Conservation (phyloP, 108 stramenopile genomes). For the Nannochloropsis gaditana region DNA sequence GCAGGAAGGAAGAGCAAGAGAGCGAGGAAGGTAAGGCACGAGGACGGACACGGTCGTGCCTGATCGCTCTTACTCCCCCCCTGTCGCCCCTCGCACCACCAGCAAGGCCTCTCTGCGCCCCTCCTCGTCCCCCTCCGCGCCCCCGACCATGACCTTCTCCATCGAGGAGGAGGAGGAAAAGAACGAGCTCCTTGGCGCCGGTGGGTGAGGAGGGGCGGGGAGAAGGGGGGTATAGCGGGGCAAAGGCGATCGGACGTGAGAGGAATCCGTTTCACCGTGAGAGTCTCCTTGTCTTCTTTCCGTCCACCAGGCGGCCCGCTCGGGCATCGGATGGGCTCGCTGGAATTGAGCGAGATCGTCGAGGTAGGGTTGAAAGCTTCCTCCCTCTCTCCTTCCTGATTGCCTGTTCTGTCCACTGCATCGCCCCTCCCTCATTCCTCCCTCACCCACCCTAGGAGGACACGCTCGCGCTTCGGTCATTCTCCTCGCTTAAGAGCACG, state of each 20-base stretch:
- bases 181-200: neutral
- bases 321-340: neutral
- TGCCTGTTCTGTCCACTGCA: neutral
- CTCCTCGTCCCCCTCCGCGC: neutral
- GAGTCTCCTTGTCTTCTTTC: neutral
- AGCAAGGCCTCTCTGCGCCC: neutral
- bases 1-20: neutral
- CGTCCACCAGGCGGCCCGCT: neutral
- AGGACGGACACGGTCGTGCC: no score
- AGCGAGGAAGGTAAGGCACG: no score
- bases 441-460: neutral
- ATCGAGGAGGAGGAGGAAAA: neutral
- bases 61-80: no score
- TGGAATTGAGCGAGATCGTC: neutral
- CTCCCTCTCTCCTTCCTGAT: neutral
- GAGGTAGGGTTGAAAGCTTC: neutral
- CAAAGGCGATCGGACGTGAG: neutral
- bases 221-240: neutral
- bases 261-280: no score
- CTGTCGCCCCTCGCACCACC: no score
- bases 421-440: neutral
- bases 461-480: neutral
- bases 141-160: neutral
- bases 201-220: neutral
- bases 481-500: neutral